A percentile compares a stretch with the other conserved stretches of the same genome.
phyloP scores from a whole-genome alignment of 1,139 yeast species.

The Pichia sp. region DNA sequence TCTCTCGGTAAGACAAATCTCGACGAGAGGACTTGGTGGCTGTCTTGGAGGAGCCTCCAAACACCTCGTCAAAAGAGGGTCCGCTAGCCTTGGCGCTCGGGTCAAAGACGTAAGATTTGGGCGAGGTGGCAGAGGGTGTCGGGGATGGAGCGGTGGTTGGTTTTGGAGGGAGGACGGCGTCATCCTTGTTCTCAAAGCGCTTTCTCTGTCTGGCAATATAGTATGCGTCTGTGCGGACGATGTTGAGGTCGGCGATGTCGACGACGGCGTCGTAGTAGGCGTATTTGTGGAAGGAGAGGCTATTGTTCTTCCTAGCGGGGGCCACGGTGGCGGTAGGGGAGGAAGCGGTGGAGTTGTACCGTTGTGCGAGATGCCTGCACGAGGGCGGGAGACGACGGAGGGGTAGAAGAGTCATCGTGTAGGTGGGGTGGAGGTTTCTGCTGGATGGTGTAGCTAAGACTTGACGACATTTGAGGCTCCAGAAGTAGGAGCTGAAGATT shows the following conservation, averaged over 20 bases:
- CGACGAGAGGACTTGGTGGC: constrained; percentile 32
- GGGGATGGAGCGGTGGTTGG: not conserved
- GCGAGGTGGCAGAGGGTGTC: not conserved
- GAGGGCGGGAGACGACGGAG: not conserved
- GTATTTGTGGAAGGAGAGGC: constrained; percentile 13
- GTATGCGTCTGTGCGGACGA: constrained; percentile 18
- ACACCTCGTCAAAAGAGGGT: constrained; percentile 27
- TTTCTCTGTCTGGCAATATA: constrained; percentile 16
- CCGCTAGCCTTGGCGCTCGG: constrained; percentile 19
- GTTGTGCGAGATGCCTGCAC: too few species aligned
- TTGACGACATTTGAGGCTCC: too few species aligned
- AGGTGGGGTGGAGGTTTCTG: too few species aligned
- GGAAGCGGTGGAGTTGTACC: not conserved
- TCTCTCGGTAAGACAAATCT: constrained; percentile 31
- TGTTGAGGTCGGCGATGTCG: constrained; percentile 13
- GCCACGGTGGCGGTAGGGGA: too few species aligned
- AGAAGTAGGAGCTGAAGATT: too few species aligned
- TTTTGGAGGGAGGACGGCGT: not conserved
- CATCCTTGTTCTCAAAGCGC: not conserved
- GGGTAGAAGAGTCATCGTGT: not conserved
- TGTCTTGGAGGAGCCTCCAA: constrained; percentile 31
- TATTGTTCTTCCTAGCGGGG: not conserved
- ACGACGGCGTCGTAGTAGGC: constrained; percentile 16
- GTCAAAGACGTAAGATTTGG: constrained; percentile 23
- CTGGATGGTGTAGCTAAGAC: too few species aligned